These are phyloP conservation scores for Podospora conica DNA, from an alignment of 495 filamentous ascomycete genomes.

Conservation along the genomic window DNA sequence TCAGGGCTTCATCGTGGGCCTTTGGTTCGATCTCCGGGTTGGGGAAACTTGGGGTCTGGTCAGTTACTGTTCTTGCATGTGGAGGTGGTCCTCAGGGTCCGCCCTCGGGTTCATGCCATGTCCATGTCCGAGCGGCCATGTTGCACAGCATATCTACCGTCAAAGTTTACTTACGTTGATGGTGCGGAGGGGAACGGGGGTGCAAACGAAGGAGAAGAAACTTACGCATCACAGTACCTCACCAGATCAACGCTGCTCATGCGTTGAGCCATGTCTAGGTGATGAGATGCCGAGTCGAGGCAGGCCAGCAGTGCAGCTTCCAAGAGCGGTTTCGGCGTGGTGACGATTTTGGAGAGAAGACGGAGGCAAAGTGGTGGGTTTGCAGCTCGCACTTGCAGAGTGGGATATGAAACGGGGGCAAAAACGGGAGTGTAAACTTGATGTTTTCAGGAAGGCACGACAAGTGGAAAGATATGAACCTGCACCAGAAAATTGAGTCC, in stretches of 20 bases:
- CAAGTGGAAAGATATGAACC: not conserved
- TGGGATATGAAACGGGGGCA: not conserved
- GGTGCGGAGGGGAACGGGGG: not conserved
- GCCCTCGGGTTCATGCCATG: not conserved
- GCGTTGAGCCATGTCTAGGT: conserved; percentile 11
- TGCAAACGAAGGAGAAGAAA: not conserved
- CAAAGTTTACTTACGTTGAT: not conserved
- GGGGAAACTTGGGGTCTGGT: conserved; percentile 52
- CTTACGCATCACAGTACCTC: conserved; percentile 58
- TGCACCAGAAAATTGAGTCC: not conserved
- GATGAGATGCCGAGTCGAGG: not conserved
- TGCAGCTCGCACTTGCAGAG: not conserved
- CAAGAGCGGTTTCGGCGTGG: not conserved
- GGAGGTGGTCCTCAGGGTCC: not conserved
- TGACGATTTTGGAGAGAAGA: not conserved
- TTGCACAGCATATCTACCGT: not conserved
- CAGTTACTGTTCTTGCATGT: not conserved
- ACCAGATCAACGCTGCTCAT: conserved; percentile 31
- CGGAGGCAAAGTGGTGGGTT: not conserved
- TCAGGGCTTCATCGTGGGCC: conserved; percentile 42
- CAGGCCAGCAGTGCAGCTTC: not conserved
- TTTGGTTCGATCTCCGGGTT: conserved; percentile 53
- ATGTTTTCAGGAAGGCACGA: not conserved
- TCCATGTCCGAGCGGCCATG: not conserved
- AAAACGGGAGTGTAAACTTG: not conserved